Conservation (phyloP, 2,329 filamentous ascomycete species). For the Penicillium sp. region DNA sequence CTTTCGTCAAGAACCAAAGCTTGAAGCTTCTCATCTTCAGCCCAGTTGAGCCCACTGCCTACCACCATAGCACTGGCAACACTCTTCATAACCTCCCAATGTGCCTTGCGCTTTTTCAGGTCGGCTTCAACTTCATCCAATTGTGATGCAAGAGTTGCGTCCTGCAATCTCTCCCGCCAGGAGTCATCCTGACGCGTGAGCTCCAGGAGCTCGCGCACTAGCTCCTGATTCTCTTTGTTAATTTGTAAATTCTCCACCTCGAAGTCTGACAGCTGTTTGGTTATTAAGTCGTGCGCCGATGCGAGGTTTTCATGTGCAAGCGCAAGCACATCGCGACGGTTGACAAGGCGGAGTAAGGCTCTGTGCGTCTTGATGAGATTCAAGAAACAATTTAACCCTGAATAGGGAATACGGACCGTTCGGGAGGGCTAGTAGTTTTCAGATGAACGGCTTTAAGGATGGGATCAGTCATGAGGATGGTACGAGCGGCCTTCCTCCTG, state of each 20-base stretch:
- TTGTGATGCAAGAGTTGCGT: constrained; percentile 54
- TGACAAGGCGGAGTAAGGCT: constrained; percentile 64
- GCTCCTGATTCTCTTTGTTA: constrained; percentile 59
- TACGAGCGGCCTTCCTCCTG: constrained; percentile 66
- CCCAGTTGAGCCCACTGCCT: constrained; percentile 82
- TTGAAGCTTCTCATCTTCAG: constrained; percentile 63
- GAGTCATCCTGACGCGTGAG: constrained; percentile 59
- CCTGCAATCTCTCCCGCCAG: constrained; percentile 52
- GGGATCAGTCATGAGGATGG: constrained; percentile 69
- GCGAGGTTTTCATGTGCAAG: constrained; percentile 61
- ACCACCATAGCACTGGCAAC: constrained; percentile 75
- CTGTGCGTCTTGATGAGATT: constrained; percentile 43
- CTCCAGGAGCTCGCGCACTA: constrained; percentile 62
- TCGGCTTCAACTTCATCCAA: constrained; percentile 59
- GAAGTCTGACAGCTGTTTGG: constrained; percentile 54
- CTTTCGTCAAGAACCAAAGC: constrained; percentile 70
- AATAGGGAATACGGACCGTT: constrained; percentile 54
- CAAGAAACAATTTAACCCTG: constrained; percentile 21
- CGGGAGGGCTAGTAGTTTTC: constrained; percentile 62
- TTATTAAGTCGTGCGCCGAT: constrained; percentile 51
- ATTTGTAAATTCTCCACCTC: constrained; percentile 59
- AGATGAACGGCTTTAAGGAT: constrained; percentile 74
- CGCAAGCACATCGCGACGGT: constrained; percentile 66
- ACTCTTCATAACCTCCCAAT: constrained; percentile 73
- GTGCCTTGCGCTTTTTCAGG: constrained; percentile 61